phyloP scores from a whole-genome alignment of 1,139 yeast genomes.

The Suhomyces bribrorum region DNA sequence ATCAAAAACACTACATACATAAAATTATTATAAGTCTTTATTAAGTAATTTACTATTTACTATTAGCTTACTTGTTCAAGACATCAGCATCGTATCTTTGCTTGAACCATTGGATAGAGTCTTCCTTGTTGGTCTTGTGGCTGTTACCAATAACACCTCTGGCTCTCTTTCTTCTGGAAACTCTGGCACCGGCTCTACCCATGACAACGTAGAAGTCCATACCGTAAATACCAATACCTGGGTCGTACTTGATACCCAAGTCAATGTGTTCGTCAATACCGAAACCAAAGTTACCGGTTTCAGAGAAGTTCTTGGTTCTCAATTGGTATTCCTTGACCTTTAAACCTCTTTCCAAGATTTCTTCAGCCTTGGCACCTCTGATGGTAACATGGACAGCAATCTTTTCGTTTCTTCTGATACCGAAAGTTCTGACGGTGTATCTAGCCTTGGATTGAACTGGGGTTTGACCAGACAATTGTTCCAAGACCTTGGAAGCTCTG shows the following conservation, averaged over 20 bases:
- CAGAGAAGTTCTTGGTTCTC: conserved; percentile 90
- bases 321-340: conserved; percentile 99
- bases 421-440: conserved; percentile 99
- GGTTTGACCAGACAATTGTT: conserved; percentile 99
- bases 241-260: conserved; percentile 99
- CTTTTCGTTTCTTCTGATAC: conserved; percentile 99
- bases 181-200: conserved; percentile 99
- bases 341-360: conserved; percentile 99
- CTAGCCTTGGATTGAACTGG: conserved; percentile 99
- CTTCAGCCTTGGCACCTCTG: conserved; percentile 99
- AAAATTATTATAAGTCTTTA: neutral
- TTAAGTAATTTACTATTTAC: conserved; percentile 10
- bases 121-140: conserved; percentile 92
- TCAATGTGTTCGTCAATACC: conserved; percentile 99
- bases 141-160: conserved; percentile 85
- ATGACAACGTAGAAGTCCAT: conserved; percentile 99
- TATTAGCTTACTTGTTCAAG: conserved; percentile 64
- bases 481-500: conserved; percentile 99
- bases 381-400: conserved; percentile 98
- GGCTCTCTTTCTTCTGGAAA: conserved; percentile 98
- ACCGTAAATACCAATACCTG: conserved; percentile 99
- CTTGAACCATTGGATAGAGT: conserved; percentile 98
- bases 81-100: conserved; percentile 99
- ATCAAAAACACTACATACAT: too few species aligned
- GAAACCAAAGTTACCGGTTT: conserved; percentile 99